Percentiles rank a stretch among this genome's conserved stretches.
Evolutionary conservation across 2,329 filamentous ascomycete genomes (phyloP).

Genomic region (Emmonsiellopsis sp.): DNA sequence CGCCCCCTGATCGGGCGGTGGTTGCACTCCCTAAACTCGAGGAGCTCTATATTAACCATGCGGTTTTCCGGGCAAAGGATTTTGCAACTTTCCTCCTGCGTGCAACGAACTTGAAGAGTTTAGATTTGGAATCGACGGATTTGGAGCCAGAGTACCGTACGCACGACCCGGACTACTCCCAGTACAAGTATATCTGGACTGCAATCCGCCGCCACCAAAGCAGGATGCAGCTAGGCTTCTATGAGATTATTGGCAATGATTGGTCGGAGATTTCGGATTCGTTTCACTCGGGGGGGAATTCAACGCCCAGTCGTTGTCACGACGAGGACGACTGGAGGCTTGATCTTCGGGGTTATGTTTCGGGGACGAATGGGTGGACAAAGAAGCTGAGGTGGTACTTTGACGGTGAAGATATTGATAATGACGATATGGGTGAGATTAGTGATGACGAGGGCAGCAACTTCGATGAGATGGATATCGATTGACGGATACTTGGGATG

Average conservation of each 20-base stretch:
- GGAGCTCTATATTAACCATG: background rate
- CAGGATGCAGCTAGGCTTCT: background rate
- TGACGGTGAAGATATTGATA: background rate
- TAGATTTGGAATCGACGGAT: background rate
- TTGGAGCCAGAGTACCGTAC: background rate
- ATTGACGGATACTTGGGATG: background rate
- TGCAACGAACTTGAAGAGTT: background rate
- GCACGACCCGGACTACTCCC: background rate
- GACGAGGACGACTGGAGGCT: background rate
- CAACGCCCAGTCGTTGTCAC: background rate
- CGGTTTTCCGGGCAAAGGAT: background rate
- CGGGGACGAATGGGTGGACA: background rate
- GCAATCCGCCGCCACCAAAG: background rate
- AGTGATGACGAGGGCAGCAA: background rate
- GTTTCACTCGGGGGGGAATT: background rate
- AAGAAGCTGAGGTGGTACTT: background rate
- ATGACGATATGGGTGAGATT: background rate
- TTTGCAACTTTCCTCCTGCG: background rate
- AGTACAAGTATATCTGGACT: background rate
- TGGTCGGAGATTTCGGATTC: background rate
- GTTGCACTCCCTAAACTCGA: background rate
- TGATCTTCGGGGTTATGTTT: background rate
- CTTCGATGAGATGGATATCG: background rate
- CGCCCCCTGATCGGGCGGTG: background rate
- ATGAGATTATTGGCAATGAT: background rate